Base-by-base conservation (phyloP, 768 basidiomycete species). In the Cyclocybe cylindracea region DNA sequence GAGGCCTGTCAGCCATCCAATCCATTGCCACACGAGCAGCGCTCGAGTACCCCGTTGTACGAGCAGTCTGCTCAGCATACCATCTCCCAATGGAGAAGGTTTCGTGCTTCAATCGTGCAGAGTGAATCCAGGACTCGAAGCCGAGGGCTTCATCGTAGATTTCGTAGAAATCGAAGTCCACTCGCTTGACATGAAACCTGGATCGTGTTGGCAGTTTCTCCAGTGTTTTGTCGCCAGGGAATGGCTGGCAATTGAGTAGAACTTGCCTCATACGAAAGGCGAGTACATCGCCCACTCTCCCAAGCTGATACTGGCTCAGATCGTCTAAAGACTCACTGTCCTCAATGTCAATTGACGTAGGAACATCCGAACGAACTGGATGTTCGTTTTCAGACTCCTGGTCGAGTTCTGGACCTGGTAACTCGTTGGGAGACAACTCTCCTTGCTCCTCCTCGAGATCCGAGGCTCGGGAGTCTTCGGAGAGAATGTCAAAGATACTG, bases 71-170 rank as follows among this genome's bases (percentile, higher is more conserved):
- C 19, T 46, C 18, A 1, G 49, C 48, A 51, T 50, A 55, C 54
- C 54, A 55, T 3, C 39, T 19, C 4, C 44, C 54, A 10, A 55
- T 11, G 3, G 54, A 50, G 24, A 55, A 55, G 31, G 45, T 24
- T 7, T 50, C 45, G 11, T 47, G 34, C 13, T 44, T 1, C 7
- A 54, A 10, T 14, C 32, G 35, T 0, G 31, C 14, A 16, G 10
- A 6, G 16, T 54, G 53, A 4, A 54, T 44, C n/a, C 13, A 34
- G 2, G 24, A 8, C 19, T 48, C 47, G 29, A 53, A 42, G 0
- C 39, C 39, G 8, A 14, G 31, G 7, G 13, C 4, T 2, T 13
- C 11, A 33, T 54, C 53, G 39, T 49, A 45, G 2, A 54, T 49
- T 0, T 3, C 8, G 31, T 44, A 49, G 3, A 39, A 16, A 24